Percentiles rank a stretch among this genome's conserved stretches.
phyloP scores from a whole-genome alignment of 2,329 filamentous ascomycete species.

The Chaetothyriales sp. region DNA sequence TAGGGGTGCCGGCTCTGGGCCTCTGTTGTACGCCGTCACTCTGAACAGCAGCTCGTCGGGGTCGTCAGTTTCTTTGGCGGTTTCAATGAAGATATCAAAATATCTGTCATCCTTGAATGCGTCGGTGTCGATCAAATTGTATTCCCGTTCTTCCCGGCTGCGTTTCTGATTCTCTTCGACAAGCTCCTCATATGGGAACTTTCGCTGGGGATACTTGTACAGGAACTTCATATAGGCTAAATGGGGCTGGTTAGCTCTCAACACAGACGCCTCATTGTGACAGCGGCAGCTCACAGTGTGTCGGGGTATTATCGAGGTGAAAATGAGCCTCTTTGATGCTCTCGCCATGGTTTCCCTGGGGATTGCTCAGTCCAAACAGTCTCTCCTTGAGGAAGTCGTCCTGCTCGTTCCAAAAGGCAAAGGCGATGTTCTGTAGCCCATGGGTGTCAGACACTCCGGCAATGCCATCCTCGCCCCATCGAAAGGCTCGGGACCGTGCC shows the following conservation, averaged over 20 bases:
- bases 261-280: background rate
- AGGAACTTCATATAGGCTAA: constrained; percentile 87
- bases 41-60: constrained; percentile 85
- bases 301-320: constrained; percentile 85
- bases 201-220: constrained; percentile 88
- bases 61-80: constrained; percentile 82
- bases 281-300: constrained; percentile 28
- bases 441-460: constrained; percentile 90
- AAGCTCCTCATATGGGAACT: constrained; percentile 83
- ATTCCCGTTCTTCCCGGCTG: constrained; percentile 64
- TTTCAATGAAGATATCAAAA: constrained; percentile 96
- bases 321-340: constrained; percentile 95
- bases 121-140: constrained; percentile 80
- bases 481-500: constrained; percentile 71
- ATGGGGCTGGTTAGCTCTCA: constrained; percentile 4
- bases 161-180: constrained; percentile 69
- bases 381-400: constrained; percentile 91
- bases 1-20: constrained; percentile 73
- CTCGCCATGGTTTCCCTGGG: constrained; percentile 93
- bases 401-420: constrained; percentile 95
- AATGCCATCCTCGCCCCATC: constrained; percentile 96
- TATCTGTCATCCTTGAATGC: constrained; percentile 79
- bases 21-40: constrained; percentile 90
- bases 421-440: constrained; percentile 79
- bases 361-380: constrained; percentile 86